A percentile compares a stretch with the other conserved stretches of the same genome.
phyloP scores from a whole-genome alignment of 306 rosid genomes.

The Prunus armeniaca region DNA sequence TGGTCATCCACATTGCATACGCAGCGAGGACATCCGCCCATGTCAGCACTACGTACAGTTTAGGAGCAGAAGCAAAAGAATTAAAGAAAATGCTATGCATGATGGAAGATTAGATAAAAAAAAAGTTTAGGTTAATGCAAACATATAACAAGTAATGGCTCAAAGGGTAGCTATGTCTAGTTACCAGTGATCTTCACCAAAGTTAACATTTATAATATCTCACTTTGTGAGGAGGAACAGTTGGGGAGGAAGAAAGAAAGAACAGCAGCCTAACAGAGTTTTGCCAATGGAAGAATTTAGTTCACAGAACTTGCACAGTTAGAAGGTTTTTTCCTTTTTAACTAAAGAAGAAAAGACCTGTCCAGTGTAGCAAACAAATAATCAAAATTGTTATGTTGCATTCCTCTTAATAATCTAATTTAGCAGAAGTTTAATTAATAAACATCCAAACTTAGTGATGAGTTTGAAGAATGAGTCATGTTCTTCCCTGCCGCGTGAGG shows the following conservation, averaged over 20 bases:
- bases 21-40: conserved; percentile 5
- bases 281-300: background rate
- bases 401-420: no score
- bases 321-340: background rate
- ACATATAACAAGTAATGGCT: background rate
- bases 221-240: background rate
- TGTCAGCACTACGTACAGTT: background rate
- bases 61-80: no score
- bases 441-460: no score
- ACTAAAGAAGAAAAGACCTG: background rate
- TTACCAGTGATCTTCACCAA: background rate
- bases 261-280: background rate
- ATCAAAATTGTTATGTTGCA: no score
- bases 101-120: background rate
- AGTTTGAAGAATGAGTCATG: background rate
- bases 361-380: no score
- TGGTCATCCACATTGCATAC: conserved; percentile 4
- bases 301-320: background rate
- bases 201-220: background rate
- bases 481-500: background rate
- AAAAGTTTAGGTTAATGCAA: background rate
- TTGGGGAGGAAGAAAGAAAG: background rate
- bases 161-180: background rate
- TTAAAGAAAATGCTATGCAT: background rate
- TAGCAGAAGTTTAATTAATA: no score